These are phyloP conservation scores for Naegleria fowleri DNA, from an alignment of 208 protist species.

Conservation along the genomic window DNA sequence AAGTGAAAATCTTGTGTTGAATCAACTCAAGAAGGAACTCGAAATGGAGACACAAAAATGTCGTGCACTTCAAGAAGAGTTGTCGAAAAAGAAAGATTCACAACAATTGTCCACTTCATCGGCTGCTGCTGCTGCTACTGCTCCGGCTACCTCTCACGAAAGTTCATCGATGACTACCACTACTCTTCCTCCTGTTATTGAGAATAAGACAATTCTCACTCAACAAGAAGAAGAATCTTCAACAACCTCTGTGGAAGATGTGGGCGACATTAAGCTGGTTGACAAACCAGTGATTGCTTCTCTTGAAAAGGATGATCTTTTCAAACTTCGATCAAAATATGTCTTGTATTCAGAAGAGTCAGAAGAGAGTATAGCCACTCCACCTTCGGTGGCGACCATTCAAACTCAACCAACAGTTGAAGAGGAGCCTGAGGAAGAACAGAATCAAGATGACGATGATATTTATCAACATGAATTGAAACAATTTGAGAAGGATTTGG, in stretches of 20 bases:
- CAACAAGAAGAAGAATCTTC: no score
- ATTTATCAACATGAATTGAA: not conserved
- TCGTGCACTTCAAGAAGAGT: not conserved
- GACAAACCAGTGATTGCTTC: not conserved
- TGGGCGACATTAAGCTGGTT: not conserved
- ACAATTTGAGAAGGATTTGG: not conserved
- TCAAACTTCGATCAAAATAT: not conserved
- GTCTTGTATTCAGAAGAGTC: not conserved
- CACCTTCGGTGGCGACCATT: not conserved
- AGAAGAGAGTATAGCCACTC: not conserved
- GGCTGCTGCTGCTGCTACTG: not conserved
- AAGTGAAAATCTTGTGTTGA: not conserved
- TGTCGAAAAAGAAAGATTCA: not conserved
- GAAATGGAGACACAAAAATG: not conserved
- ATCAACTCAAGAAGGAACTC: not conserved
- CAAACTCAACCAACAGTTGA: not conserved
- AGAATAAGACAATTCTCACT: no score
- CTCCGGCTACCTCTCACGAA: no score
- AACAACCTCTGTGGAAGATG: no score
- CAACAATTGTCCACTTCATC: not conserved
- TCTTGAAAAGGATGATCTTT: not conserved
- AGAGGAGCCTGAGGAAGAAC: not conserved
- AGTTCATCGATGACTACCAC: no score
- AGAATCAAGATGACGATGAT: not conserved
- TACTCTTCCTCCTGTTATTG: no score